phyloP scores from a whole-genome alignment of 192 early-diverging fungal species.

The Backusella macrospora region DNA sequence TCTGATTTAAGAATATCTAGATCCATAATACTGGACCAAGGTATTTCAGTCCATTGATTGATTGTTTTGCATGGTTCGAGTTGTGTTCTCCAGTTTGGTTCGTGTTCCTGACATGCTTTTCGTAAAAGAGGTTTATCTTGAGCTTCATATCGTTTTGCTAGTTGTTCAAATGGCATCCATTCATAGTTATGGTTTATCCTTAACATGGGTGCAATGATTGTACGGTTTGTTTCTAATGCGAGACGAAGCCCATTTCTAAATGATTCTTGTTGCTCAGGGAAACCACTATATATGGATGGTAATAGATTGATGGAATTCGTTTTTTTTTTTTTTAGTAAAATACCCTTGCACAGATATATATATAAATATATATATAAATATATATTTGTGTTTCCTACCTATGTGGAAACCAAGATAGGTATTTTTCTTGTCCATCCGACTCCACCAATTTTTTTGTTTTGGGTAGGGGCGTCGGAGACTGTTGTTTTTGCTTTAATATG shows the following conservation, averaged over 20 bases:
- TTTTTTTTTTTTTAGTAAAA: too few relatives aligned
- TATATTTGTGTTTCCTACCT: not conserved
- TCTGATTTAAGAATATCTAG: constrained; percentile 13
- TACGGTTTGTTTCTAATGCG: constrained; percentile 30
- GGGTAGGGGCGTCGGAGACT: not conserved
- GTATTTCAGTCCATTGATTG: constrained; percentile 26
- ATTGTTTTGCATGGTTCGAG: constrained; percentile 16
- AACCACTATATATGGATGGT: constrained; percentile 4
- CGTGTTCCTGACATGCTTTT: not conserved
- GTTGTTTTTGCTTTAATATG: constrained; percentile 5
- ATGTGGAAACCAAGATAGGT: constrained; percentile 21
- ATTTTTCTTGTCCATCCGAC: constrained; percentile 10
- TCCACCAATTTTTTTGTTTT: not conserved
- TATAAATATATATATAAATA: not conserved
- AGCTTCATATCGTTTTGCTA: constrained; percentile 31
- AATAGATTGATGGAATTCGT: not conserved
- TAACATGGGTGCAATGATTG: constrained; percentile 26
- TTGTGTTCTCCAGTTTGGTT: constrained; percentile 4
- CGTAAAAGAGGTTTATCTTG: constrained; percentile 16
- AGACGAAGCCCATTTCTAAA: constrained; percentile 32
- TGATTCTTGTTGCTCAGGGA: constrained; percentile 30
- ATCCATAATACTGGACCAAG: constrained; percentile 34
- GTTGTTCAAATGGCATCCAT: constrained; percentile 21
- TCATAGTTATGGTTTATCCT: constrained; percentile 11
- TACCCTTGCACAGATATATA: not conserved